Evolutionary conservation across 2,329 filamentous ascomycete genomes (phyloP).

Genomic region (Colletotrichum destructivum): DNA sequence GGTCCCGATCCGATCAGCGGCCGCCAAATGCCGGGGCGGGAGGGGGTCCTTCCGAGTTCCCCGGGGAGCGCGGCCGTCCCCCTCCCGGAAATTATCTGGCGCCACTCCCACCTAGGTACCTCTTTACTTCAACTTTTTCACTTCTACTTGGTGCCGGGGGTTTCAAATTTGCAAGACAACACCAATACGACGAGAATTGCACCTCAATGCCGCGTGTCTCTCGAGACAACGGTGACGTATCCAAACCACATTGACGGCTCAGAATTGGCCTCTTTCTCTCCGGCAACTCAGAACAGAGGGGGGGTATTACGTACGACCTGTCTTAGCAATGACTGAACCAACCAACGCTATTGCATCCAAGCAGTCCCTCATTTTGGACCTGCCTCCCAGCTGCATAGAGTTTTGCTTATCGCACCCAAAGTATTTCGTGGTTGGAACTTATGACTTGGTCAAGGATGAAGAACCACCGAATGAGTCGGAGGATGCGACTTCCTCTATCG

Average conservation of each 20-base stretch:
- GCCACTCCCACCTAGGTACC: neutral
- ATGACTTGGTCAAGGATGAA: slow-evolving; percentile 75
- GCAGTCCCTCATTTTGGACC: slow-evolving; percentile 69
- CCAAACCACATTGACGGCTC: neutral
- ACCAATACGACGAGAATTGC: neutral
- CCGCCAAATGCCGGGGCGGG: slow-evolving; percentile 15
- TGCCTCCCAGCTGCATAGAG: slow-evolving; percentile 84
- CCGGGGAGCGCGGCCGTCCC: slow-evolving; percentile 19
- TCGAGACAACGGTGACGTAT: neutral
- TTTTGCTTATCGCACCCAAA: slow-evolving; percentile 75
- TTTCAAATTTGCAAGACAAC: neutral
- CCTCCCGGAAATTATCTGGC: slow-evolving; percentile 9
- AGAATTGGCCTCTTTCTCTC: neutral
- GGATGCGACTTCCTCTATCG: slow-evolving; percentile 16
- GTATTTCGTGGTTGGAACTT: slow-evolving; percentile 87
- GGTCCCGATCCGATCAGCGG: slow-evolving; percentile 24
- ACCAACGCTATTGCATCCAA: slow-evolving; percentile 56
- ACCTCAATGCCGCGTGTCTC: neutral
- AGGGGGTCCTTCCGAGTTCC: slow-evolving; percentile 31
- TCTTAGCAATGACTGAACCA: slow-evolving; percentile 6
- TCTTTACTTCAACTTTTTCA: neutral
- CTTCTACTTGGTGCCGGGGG: slow-evolving; percentile 38
- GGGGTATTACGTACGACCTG: too few relatives aligned
- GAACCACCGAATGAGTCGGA: neutral
- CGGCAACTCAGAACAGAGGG: neutral